A percentile compares a stretch with the other conserved stretches of the same genome.
Evolutionary conservation across 331 rosid species (phyloP).

Genomic region (Erythrophleum ivorense): DNA sequence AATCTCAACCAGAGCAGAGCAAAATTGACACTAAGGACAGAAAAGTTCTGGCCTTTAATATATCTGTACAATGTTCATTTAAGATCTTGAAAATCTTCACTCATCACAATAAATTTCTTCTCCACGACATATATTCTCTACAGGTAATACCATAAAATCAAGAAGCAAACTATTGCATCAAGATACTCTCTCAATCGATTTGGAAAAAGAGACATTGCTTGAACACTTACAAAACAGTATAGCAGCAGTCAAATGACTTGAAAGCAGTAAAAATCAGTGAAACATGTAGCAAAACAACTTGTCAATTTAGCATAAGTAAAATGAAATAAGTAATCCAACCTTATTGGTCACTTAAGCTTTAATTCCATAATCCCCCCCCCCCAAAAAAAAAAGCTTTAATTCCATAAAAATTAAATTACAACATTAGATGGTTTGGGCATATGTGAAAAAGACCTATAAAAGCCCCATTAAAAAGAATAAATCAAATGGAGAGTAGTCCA

Average conservation of each 20-base stretch:
- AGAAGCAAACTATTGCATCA: constrained; percentile 14
- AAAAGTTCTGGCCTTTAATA: constrained; percentile 12
- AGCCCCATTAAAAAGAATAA: too few relatives aligned
- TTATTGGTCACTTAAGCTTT: not conserved
- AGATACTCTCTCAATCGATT: not conserved
- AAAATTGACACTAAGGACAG: constrained; percentile 25
- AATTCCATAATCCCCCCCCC: not conserved
- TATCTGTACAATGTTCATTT: constrained; percentile 2
- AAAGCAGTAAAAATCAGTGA: not conserved
- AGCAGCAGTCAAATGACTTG: constrained; percentile 27
- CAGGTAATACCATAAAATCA: constrained; percentile 13
- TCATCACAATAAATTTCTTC: constrained; percentile 4
- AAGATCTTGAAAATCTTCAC: constrained; percentile 13
- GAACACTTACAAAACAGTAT: constrained; percentile 16
- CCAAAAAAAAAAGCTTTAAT: not conserved
- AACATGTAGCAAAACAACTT: constrained; percentile 12
- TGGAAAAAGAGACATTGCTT: constrained; percentile 9
- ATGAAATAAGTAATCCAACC: not conserved
- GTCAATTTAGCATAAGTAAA: not conserved
- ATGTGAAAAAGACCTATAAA: too few relatives aligned
- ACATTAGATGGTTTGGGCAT: too few relatives aligned
- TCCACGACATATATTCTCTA: constrained; percentile 2
- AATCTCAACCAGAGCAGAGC: constrained; percentile 25
- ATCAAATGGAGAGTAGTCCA: too few relatives aligned
- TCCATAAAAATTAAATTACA: constrained; percentile 13